Conservation (phyloP, 2,329 filamentous ascomycete species). For the Scopulariopsis brevicaulis region DNA sequence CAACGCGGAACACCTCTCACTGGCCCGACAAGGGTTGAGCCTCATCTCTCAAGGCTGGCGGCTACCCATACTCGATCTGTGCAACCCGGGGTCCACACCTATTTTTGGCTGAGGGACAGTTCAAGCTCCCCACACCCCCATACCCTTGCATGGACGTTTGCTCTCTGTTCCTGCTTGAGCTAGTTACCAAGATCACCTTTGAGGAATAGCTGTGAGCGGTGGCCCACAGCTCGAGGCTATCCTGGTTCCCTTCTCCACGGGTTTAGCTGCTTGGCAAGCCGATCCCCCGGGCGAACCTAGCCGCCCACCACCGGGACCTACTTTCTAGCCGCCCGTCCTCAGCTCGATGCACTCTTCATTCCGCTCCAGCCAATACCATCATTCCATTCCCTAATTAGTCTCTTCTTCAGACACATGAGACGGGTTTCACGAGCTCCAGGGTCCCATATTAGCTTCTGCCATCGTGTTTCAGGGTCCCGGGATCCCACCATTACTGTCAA, state of each 20-base stretch:
- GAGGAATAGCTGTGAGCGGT: not conserved
- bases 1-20: not conserved
- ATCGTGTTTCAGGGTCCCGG: constrained; percentile 15
- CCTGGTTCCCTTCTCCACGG: not conserved
- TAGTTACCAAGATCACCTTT: not conserved
- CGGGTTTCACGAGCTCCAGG: constrained; percentile 35
- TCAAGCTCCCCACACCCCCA: not conserved
- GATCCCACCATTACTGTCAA: constrained; percentile 11
- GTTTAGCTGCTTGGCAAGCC: not conserved
- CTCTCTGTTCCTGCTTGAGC: not conserved
- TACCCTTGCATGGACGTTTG: not conserved
- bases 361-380: constrained; percentile 34
- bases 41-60: not conserved
- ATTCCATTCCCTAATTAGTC: constrained; percentile 24
- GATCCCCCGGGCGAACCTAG: constrained; percentile 5
- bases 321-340: constrained; percentile 30
- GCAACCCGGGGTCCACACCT: not conserved
- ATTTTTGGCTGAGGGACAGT: not conserved
- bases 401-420: constrained; percentile 35
- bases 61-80: constrained; percentile 1
- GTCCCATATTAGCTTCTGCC: constrained; percentile 17
- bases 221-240: not conserved
- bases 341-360: constrained; percentile 32
- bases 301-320: constrained; percentile 11
- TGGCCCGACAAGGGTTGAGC: not conserved